Conservation (phyloP, 192 early-diverging fungal genomes). For the Funneliformis geosporum region DNA sequence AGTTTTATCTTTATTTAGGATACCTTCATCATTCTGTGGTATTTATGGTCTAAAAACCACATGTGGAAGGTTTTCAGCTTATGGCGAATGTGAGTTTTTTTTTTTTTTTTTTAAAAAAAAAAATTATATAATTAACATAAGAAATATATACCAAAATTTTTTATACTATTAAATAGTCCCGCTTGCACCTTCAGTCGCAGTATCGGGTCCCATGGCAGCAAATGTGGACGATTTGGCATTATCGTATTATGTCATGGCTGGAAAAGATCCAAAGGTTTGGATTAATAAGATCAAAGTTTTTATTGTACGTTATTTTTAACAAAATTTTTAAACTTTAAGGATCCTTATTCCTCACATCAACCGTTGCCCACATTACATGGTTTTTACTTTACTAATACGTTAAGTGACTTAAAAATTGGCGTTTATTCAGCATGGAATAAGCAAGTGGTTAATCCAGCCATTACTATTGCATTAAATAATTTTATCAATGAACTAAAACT, state of each 20-base stretch:
- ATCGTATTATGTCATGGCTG: conserved; percentile 64
- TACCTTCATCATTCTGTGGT: conserved; percentile 72
- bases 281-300: neutral
- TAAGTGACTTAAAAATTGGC: conserved; percentile 61
- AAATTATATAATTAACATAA: neutral
- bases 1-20: conserved; percentile 37
- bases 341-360: conserved; percentile 49
- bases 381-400: conserved; percentile 27
- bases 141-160: neutral
- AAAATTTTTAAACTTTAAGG: conserved; percentile 35
- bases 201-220: conserved; percentile 69
- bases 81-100: conserved; percentile 45
- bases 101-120: neutral
- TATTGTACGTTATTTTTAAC: neutral
- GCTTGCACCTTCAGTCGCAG: conserved; percentile 56
- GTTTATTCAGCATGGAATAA: conserved; percentile 54
- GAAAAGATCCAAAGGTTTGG: conserved; percentile 51
- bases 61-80: conserved; percentile 58
- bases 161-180: conserved; percentile 30
- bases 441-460: conserved; percentile 41
- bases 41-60: conserved; percentile 79
- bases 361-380: conserved; percentile 49
- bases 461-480: conserved; percentile 34
- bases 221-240: conserved; percentile 69
- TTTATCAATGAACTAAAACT: conserved; percentile 41